Evolutionary conservation across 2,329 filamentous ascomycete species (phyloP).

Genomic region (Fusarium robinianum): DNA sequence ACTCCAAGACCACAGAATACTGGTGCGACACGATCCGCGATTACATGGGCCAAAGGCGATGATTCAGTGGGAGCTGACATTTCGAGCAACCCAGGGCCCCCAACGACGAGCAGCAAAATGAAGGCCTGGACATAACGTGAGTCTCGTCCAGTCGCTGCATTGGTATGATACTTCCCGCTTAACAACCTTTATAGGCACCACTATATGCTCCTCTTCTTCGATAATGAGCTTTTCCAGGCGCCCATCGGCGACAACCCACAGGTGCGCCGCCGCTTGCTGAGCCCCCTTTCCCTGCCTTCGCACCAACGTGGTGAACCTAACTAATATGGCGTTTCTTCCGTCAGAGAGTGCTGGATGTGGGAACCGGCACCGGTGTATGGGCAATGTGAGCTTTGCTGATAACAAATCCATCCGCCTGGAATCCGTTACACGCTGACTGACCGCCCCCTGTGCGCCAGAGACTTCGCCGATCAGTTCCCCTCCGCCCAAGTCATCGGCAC

Average conservation of each 20-base stretch:
- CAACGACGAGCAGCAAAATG: slow-evolving; percentile 22
- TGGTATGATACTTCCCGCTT: background rate
- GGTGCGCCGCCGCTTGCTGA: background rate
- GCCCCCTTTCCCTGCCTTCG: background rate
- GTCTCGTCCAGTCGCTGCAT: slow-evolving; percentile 7
- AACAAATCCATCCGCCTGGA: background rate
- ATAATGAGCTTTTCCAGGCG: slow-evolving; percentile 23
- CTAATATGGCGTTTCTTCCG: background rate
- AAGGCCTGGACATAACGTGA: slow-evolving; percentile 26
- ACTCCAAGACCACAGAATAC: slow-evolving; percentile 27
- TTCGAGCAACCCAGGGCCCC: slow-evolving; percentile 10
- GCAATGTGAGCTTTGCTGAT: slow-evolving; percentile 10
- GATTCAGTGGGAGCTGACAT: slow-evolving; percentile 10
- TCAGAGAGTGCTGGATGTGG: slow-evolving; percentile 13
- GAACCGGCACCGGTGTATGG: slow-evolving; percentile 17
- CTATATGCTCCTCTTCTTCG: slow-evolving; percentile 24
- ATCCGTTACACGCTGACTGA: background rate
- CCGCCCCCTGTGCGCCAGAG: background rate
- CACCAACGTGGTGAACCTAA: slow-evolving; percentile 2
- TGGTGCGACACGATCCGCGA: slow-evolving; percentile 13
- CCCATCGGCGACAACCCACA: slow-evolving; percentile 15
- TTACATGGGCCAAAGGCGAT: background rate
- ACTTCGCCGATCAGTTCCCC: slow-evolving; percentile 20
- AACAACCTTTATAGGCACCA: slow-evolving; percentile 14
- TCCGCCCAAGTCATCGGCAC: slow-evolving; percentile 19